phyloP scores from a whole-genome alignment of 1,284 basidiomycete species.

The Rugiboletus extremiorientalis region DNA sequence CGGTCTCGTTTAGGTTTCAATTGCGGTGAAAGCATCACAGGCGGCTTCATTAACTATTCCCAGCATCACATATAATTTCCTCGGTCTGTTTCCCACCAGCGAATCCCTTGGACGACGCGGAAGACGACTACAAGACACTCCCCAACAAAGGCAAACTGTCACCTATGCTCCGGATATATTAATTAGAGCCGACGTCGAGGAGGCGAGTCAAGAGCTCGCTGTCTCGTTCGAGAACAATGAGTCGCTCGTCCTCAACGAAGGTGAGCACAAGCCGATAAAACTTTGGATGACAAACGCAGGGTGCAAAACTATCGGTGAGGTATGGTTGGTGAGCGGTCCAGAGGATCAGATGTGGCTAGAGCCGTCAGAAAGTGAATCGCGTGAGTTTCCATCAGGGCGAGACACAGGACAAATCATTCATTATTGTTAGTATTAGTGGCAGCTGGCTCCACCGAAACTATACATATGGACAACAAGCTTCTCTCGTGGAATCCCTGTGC shows the following conservation, averaged over 20 bases:
- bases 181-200: slow-evolving; percentile 57
- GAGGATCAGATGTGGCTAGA: slow-evolving; percentile 63
- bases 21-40: slow-evolving; percentile 53
- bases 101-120: slow-evolving; percentile 68
- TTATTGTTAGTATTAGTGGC: slow-evolving; percentile 29
- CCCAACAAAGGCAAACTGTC: slow-evolving; percentile 60
- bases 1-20: slow-evolving; percentile 50
- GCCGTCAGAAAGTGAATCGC: slow-evolving; percentile 1
- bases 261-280: slow-evolving; percentile 55
- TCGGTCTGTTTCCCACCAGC: slow-evolving; percentile 58
- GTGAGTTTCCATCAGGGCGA: slow-evolving; percentile 17
- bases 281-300: slow-evolving; percentile 67
- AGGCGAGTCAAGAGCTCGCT: slow-evolving; percentile 56
- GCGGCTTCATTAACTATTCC: slow-evolving; percentile 56
- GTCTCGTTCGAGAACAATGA: slow-evolving; percentile 56
- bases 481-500: slow-evolving; percentile 44
- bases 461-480: slow-evolving; percentile 55
- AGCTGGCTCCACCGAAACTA: slow-evolving; percentile 17
- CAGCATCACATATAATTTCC: slow-evolving; percentile 61
- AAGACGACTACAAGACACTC: slow-evolving; percentile 65
- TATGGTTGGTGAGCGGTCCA: slow-evolving; percentile 63
- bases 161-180: slow-evolving; percentile 65
- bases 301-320: slow-evolving; percentile 52
- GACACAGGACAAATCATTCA: slow-evolving; percentile 17
- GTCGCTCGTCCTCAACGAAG: slow-evolving; percentile 53